These are phyloP conservation scores for Trichoderma asperelloides DNA, from an alignment of 495 filamentous ascomycete species.

Conservation along the genomic window DNA sequence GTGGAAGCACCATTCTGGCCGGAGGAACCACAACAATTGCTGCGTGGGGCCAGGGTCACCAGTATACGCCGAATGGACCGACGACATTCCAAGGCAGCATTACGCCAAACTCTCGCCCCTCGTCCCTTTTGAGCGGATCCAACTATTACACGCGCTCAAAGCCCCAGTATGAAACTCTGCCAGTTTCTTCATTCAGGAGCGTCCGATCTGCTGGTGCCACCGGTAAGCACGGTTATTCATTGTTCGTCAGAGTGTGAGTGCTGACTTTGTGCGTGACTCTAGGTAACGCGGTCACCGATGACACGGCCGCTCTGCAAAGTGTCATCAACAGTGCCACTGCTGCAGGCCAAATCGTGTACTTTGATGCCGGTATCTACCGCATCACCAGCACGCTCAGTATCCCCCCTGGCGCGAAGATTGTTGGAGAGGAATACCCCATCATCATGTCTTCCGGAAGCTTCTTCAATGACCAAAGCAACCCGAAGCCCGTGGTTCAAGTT, in stretches of 20 bases:
- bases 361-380: slow-evolving; percentile 77
- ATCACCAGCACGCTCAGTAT: slow-evolving; percentile 70
- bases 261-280: not conserved
- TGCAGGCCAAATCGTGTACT: slow-evolving; percentile 60
- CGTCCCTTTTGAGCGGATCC: slow-evolving; percentile 25
- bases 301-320: slow-evolving; percentile 55
- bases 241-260: not conserved
- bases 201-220: slow-evolving; percentile 63
- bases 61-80: slow-evolving; percentile 33
- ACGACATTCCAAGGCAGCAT: slow-evolving; percentile 25
- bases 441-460: slow-evolving; percentile 61
- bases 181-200: slow-evolving; percentile 51
- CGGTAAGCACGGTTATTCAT: slow-evolving; percentile 31
- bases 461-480: slow-evolving; percentile 58
- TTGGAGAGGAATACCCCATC: slow-evolving; percentile 77
- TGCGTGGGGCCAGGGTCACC: slow-evolving; percentile 35
- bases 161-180: slow-evolving; percentile 56
- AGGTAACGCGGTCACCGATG: slow-evolving; percentile 52
- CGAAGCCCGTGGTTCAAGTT: slow-evolving; percentile 61
- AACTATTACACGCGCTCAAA: slow-evolving; percentile 56
- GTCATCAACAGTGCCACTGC: slow-evolving; percentile 50
- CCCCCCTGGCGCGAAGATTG: slow-evolving; percentile 61
- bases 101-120: slow-evolving; percentile 27
- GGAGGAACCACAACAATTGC: slow-evolving; percentile 45
- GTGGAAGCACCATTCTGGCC: slow-evolving; percentile 40